Conservation (phyloP, 1,284 basidiomycete genomes). For the Pascua guehoae region DNA sequence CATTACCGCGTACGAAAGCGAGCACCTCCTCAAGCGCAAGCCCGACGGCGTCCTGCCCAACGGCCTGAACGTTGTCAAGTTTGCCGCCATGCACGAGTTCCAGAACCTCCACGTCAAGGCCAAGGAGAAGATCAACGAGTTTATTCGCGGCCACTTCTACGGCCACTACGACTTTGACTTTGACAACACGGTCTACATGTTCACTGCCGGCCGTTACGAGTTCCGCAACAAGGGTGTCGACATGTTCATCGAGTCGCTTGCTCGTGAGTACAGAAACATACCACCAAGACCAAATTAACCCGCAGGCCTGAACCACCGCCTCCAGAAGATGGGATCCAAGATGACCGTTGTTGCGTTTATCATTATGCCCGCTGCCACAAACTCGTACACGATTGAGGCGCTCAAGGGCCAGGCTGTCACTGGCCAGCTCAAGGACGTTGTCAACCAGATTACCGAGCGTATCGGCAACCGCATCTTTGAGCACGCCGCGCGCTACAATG, state of each 20-base stretch:
- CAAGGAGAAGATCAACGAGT: slow-evolving; percentile 97
- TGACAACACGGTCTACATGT: slow-evolving; percentile 96
- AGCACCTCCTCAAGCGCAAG: slow-evolving; percentile 94
- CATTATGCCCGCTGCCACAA: slow-evolving; percentile 94
- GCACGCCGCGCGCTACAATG: slow-evolving; percentile 78
- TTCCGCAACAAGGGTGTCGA: slow-evolving; percentile 99
- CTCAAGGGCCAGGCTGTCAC: slow-evolving; percentile 98
- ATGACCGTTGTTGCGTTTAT: slow-evolving; percentile 94
- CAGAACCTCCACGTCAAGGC: slow-evolving; percentile 89
- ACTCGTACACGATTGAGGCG: slow-evolving; percentile 95
- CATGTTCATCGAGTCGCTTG: slow-evolving; percentile 97
- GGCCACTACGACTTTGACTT: slow-evolving; percentile 94
- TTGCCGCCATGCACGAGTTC: slow-evolving; percentile 92
- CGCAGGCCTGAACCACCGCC: slow-evolving; percentile 69
- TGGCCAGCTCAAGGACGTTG: slow-evolving; percentile 91
- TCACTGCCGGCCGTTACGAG: slow-evolving; percentile 98
- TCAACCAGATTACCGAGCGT: slow-evolving; percentile 88
- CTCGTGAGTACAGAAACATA: slow-evolving; percentile 55
- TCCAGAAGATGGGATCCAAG: slow-evolving; percentile 75
- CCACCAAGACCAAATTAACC: neutral
- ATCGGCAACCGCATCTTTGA: slow-evolving; percentile 90
- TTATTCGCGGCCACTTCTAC: slow-evolving; percentile 95
- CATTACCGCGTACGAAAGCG: slow-evolving; percentile 94
- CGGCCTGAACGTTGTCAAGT: slow-evolving; percentile 96
- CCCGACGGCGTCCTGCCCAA: slow-evolving; percentile 96